Evolutionary conservation across 352 stramenopile species (phyloP).

Genomic region (Globisporangium alternatum): DNA sequence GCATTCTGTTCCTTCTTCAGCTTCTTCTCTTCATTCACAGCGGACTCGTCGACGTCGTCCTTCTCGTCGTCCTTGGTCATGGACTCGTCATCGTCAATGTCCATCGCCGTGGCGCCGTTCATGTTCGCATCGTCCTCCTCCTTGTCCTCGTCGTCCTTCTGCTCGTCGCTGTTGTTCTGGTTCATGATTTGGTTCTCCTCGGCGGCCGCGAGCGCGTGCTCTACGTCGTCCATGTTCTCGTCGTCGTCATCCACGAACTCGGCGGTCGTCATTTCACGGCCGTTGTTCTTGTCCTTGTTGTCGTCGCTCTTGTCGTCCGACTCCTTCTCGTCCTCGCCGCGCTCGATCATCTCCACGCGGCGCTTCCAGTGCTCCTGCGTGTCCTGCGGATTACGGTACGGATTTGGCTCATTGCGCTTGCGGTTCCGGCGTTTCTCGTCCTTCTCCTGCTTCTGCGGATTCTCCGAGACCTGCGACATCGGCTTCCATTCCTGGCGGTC

Average conservation of each 20-base stretch:
- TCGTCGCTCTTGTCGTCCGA: slow-evolving; percentile 25
- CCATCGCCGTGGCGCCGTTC: slow-evolving; percentile 51
- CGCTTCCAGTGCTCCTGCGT: slow-evolving; percentile 97
- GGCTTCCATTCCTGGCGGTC: slow-evolving; percentile 54
- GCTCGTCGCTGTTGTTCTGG: slow-evolving; percentile 38
- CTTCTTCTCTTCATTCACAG: slow-evolving; percentile 25
- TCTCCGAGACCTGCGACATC: slow-evolving; percentile 38
- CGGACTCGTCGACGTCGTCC: slow-evolving; percentile 8
- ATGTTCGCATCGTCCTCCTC: slow-evolving; percentile 25
- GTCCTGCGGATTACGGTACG: slow-evolving; percentile 93
- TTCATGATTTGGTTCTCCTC: slow-evolving; percentile 73
- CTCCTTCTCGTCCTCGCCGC: slow-evolving; percentile 27
- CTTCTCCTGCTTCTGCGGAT: slow-evolving; percentile 38
- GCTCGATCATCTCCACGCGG: slow-evolving; percentile 90
- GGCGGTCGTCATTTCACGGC: slow-evolving; percentile 46
- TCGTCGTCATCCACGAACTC: slow-evolving; percentile 72
- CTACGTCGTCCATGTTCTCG: slow-evolving; percentile 56
- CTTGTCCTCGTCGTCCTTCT: slow-evolving; percentile 56
- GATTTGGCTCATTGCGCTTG: slow-evolving; percentile 89
- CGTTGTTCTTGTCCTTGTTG: slow-evolving; percentile 42
- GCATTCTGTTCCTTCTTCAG: slow-evolving; percentile 29
- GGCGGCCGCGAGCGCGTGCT: slow-evolving; percentile 61
- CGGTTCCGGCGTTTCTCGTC: slow-evolving; percentile 76
- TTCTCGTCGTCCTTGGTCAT: slow-evolving; percentile 34
- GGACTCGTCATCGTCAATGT: slow-evolving; percentile 61